Evolutionary conservation across 441 rosid genomes (phyloP).

Genomic region (Croton laevigatus): DNA sequence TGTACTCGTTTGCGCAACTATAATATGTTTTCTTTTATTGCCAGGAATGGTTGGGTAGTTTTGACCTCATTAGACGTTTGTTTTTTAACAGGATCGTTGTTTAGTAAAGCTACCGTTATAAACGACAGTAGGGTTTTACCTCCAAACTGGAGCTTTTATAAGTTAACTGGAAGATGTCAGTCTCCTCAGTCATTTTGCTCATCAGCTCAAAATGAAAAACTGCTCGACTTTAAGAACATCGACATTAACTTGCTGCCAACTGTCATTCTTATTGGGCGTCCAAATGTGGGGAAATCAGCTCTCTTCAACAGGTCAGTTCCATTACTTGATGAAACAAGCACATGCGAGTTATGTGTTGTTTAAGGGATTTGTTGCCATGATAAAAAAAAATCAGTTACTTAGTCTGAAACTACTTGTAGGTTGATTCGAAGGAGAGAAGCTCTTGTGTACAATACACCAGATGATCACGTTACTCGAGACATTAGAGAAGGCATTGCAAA

Average conservation of each 20-base stretch:
- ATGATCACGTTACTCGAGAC: constrained; percentile 93
- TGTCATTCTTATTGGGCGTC: constrained; percentile 81
- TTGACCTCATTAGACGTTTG: not conserved
- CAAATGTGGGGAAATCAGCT: constrained; percentile 97
- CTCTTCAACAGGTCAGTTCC: constrained; percentile 69
- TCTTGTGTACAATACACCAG: constrained; percentile 85
- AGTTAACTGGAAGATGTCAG: constrained; percentile 23
- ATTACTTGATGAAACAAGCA: not conserved
- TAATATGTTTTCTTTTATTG: not conserved
- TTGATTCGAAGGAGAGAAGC: constrained; percentile 91
- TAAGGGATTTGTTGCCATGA: not conserved
- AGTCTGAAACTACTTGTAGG: constrained; percentile 30
- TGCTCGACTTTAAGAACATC: constrained; percentile 66
- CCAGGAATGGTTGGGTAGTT: not conserved
- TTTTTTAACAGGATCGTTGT: constrained; percentile 29
- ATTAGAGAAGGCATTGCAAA: constrained; percentile 92
- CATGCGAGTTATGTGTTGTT: not conserved
- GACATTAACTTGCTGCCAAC: constrained; percentile 65
- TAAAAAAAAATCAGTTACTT: not conserved
- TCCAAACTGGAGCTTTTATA: constrained; percentile 11
- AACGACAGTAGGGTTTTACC: not conserved
- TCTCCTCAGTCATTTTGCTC: constrained; percentile 31
- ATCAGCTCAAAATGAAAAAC: constrained; percentile 31
- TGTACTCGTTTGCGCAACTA: not conserved
- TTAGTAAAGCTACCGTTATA: not conserved